Percentiles rank a stretch among this genome's conserved stretches.
These are phyloP conservation scores for Hypoxylon sp. DNA, from an alignment of 2,329 filamentous ascomycete genomes.

Conservation along the genomic window DNA sequence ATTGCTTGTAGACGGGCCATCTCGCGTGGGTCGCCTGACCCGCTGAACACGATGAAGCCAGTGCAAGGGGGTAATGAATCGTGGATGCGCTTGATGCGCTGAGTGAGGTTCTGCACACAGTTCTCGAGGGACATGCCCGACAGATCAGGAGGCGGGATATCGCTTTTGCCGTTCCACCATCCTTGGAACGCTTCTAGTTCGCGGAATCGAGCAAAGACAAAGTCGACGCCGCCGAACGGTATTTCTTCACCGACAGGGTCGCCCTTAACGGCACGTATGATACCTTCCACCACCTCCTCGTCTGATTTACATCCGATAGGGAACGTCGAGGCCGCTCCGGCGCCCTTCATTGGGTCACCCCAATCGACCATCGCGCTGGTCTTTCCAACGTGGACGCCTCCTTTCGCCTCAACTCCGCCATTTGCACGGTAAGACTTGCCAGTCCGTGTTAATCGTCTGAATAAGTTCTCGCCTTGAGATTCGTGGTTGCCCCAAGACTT, in stretches of 20 bases:
- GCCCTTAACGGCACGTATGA: constrained; percentile 72
- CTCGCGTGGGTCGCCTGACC: constrained; percentile 76
- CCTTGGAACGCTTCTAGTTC: constrained; percentile 76
- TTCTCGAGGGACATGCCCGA: constrained; percentile 59
- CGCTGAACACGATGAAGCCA: constrained; percentile 74
- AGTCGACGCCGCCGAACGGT: constrained; percentile 73
- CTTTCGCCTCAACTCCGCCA: constrained; percentile 69
- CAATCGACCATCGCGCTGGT: constrained; percentile 88
- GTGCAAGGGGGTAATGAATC: constrained; percentile 74
- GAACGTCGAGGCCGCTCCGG: constrained; percentile 69
- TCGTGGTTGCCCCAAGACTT: constrained; percentile 87
- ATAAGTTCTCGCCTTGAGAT: constrained; percentile 86
- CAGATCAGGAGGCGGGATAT: constrained; percentile 51
- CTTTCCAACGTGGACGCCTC: constrained; percentile 70
- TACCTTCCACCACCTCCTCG: constrained; percentile 68
- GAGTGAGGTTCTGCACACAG: constrained; percentile 62
- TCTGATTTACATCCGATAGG: constrained; percentile 71
- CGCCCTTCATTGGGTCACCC: constrained; percentile 79
- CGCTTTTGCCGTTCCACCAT: constrained; percentile 75
- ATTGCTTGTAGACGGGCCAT: constrained; percentile 74
- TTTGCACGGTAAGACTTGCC: constrained; percentile 74
- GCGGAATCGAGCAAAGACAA: constrained; percentile 76
- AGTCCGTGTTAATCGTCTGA: constrained; percentile 80
- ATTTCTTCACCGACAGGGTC: constrained; percentile 71
- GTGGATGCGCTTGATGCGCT: constrained; percentile 69